phyloP scores from a whole-genome alignment of 805 yeast genomes.

The Ogataea degrootiae region DNA sequence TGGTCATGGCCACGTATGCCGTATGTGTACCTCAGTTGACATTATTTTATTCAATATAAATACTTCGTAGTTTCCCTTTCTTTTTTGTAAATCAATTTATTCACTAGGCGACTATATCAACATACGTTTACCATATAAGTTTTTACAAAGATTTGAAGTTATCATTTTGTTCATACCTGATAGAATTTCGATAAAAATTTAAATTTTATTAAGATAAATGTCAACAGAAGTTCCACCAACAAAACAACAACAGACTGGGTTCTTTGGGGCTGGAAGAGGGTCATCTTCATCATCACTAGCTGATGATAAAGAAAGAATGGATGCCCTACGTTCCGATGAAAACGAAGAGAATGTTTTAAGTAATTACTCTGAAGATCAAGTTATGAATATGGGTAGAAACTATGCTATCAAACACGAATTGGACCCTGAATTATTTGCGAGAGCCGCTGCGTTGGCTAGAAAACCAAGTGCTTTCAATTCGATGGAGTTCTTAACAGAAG shows the following conservation, averaged over 20 bases:
- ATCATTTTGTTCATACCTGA: too few species aligned
- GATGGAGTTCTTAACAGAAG: conserved; percentile 50
- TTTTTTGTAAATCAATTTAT: too few species aligned
- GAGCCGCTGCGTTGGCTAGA: conserved; percentile 66
- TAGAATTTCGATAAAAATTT: too few species aligned
- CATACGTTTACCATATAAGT: too few species aligned
- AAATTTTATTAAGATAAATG: not conserved
- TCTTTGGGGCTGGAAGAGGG: conserved; percentile 6
- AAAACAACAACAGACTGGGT: conserved; percentile 2
- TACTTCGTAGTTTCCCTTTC: too few species aligned
- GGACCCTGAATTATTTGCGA: conserved; percentile 55
- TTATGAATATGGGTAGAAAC: conserved; percentile 63
- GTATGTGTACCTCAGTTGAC: too few species aligned
- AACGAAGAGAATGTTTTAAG: conserved; percentile 42
- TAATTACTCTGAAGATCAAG: conserved; percentile 58
- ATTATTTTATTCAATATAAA: too few species aligned
- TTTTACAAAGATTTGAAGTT: too few species aligned
- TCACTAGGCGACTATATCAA: too few species aligned
- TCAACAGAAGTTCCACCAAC: not conserved
- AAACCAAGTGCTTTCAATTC: conserved; percentile 52
- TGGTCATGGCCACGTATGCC: too few species aligned
- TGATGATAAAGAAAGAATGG: conserved; percentile 11
- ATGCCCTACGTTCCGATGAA: conserved; percentile 1
- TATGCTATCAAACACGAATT: conserved; percentile 54
- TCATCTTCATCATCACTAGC: conserved; percentile 8